Conservation (phyloP, 768 basidiomycete species). For the Botryobasidium botryosum region DNA sequence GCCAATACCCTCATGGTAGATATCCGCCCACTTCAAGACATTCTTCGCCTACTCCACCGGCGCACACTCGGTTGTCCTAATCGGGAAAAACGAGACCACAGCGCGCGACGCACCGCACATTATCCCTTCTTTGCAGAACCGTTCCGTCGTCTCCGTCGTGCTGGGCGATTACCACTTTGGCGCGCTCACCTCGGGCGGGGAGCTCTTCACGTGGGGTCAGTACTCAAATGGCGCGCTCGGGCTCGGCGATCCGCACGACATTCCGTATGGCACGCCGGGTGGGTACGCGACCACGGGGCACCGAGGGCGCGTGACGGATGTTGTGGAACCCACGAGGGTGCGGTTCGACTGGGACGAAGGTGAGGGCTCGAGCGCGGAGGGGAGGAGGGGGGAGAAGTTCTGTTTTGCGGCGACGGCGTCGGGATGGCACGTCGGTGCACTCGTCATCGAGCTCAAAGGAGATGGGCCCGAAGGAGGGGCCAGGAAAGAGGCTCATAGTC, state of each 20-base stretch:
- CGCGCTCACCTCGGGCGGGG: constrained; percentile 63
- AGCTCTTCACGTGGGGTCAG: constrained; percentile 64
- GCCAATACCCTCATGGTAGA: constrained; percentile 27
- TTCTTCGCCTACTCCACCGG: constrained; percentile 74
- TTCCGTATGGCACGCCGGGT: constrained; percentile 40
- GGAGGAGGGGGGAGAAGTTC: no score
- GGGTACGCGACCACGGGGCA: constrained; percentile 34
- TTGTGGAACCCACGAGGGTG: constrained; percentile 49
- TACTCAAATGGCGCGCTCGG: constrained; percentile 73
- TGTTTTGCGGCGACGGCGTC: no score
- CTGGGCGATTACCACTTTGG: constrained; percentile 88
- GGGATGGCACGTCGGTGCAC: no score
- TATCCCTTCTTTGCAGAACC: constrained; percentile 57
- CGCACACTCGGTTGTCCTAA: constrained; percentile 50
- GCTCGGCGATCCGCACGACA: constrained; percentile 49
- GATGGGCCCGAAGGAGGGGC: no score
- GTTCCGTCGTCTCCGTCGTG: constrained; percentile 66
- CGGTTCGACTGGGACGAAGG: constrained; percentile 41
- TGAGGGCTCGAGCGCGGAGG: no score
- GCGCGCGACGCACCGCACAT: constrained; percentile 35
- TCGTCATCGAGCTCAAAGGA: no score
- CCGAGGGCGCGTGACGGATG: no score
- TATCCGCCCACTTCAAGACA: constrained; percentile 68
- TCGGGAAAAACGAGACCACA: constrained; percentile 32
- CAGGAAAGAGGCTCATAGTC: no score